Percentiles rank a stretch among this genome's conserved stretches.
phyloP scores from a whole-genome alignment of 345 rosid genomes.

The Populus deltoides region DNA sequence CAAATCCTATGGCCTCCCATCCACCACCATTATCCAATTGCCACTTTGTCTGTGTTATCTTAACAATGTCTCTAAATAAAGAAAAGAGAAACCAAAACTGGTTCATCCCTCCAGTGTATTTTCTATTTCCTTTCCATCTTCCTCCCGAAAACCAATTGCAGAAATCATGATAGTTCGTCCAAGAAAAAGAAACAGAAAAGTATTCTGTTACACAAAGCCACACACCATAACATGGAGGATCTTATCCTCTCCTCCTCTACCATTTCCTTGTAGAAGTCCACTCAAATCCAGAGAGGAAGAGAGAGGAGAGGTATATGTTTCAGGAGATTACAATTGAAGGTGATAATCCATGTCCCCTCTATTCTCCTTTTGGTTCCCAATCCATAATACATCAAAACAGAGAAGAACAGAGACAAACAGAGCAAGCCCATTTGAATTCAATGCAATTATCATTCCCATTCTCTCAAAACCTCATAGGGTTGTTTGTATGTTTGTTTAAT shows the following conservation, averaged over 20 bases:
- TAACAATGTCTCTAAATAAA: constrained; percentile 6
- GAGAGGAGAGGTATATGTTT: not conserved
- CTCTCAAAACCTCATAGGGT: constrained; percentile 8
- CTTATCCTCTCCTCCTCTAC: constrained; percentile 1
- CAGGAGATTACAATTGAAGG: not conserved
- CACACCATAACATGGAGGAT: constrained; percentile 1
- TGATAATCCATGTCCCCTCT: constrained; percentile 5
- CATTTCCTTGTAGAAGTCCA: not conserved
- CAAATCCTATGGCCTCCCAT: no score
- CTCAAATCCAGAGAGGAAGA: not conserved
- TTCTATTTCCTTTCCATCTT: not conserved
- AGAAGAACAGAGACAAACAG: not conserved
- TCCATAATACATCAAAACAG: not conserved
- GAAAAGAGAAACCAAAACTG: constrained; percentile 18
- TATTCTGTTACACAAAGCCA: not conserved
- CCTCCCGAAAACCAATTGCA: not conserved
- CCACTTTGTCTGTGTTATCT: not conserved
- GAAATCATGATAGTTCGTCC: not conserved
- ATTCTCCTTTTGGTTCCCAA: not conserved
- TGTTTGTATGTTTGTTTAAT: not conserved
- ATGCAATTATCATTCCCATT: constrained; percentile 27
- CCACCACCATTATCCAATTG: not conserved
- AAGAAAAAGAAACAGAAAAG: constrained; percentile 1
- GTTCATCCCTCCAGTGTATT: not conserved
- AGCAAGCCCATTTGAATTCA: constrained; percentile 10